These are phyloP conservation scores for Tillandsia leiboldiana DNA, from an alignment of 176 grass and related monocot species.

Conservation along the genomic window DNA sequence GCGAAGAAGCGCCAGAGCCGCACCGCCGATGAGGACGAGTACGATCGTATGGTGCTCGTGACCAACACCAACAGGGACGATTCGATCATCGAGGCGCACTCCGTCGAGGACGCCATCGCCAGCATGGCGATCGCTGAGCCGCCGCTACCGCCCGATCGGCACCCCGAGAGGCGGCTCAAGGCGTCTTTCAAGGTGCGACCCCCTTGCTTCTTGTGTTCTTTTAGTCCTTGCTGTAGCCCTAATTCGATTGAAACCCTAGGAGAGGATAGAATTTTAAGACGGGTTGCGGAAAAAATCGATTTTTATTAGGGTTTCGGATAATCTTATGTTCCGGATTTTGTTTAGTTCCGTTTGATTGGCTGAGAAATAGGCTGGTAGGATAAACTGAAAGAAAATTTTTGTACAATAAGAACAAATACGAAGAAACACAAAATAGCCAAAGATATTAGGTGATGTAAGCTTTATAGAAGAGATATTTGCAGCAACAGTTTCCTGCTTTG, in stretches of 20 bases:
- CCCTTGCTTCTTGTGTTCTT: not conserved
- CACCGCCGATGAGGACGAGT: slow-evolving; percentile 77
- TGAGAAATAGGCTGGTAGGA: no score
- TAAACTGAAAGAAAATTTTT: no score
- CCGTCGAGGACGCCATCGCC: slow-evolving; percentile 66
- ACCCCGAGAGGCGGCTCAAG: slow-evolving; percentile 87
- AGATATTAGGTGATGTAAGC: no score
- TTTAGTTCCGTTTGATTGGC: no score
- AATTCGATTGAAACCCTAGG: not conserved
- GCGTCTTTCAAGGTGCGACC: slow-evolving; percentile 67
- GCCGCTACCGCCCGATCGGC: slow-evolving; percentile 44
- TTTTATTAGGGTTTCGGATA: no score
- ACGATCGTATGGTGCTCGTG: slow-evolving; percentile 71
- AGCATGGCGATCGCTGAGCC: slow-evolving; percentile 43
- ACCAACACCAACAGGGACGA: slow-evolving; percentile 93
- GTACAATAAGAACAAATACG: no score
- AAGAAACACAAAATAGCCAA: no score
- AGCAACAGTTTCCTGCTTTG: no score
- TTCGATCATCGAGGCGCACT: slow-evolving; percentile 78
- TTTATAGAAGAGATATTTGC: no score
- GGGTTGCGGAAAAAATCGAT: no score
- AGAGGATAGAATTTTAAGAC: no score
- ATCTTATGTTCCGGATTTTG: no score
- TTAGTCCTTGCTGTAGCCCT: not conserved
- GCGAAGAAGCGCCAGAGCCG: slow-evolving; percentile 67